Evolutionary conservation across 768 basidiomycete species (phyloP).

Genomic region (Fomitopsis serialis): DNA sequence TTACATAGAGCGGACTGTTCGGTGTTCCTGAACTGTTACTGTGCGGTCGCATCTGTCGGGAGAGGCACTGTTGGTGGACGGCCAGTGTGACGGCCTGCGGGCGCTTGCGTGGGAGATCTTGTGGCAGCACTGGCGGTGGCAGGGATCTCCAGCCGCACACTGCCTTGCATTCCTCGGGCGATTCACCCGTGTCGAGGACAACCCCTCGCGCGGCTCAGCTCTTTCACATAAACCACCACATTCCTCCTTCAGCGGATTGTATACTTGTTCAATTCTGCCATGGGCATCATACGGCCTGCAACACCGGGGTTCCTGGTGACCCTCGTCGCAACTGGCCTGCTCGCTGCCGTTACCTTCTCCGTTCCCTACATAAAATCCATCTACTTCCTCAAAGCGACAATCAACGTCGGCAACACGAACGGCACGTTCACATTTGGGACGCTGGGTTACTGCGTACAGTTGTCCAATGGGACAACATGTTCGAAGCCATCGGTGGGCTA

Average conservation of each 20-base stretch:
- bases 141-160: background rate
- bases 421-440: constrained; percentile 83
- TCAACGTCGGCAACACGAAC: constrained; percentile 38
- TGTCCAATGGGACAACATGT: constrained; percentile 57
- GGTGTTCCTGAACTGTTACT: no score
- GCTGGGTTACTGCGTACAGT: constrained; percentile 78
- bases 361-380: constrained; percentile 87
- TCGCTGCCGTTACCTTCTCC: constrained; percentile 85
- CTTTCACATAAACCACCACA: constrained; percentile 2
- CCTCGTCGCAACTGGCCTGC: constrained; percentile 67
- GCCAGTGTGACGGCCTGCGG: background rate
- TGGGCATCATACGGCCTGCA: constrained; percentile 73
- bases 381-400: constrained; percentile 79
- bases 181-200: background rate
- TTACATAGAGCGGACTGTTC: no score
- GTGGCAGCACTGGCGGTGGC: background rate
- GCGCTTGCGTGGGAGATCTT: background rate
- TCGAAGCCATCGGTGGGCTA: constrained; percentile 83
- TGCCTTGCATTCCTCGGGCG: background rate
- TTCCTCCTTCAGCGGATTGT: background rate
- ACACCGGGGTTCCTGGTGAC: constrained; percentile 88
- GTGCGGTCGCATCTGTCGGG: no score
- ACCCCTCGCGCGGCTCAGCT: background rate
- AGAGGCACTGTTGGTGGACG: no score
- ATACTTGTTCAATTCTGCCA: constrained; percentile 18